Evolutionary conservation across 2,329 filamentous ascomycete genomes (phyloP).

Genomic region (Fusarium redolens): DNA sequence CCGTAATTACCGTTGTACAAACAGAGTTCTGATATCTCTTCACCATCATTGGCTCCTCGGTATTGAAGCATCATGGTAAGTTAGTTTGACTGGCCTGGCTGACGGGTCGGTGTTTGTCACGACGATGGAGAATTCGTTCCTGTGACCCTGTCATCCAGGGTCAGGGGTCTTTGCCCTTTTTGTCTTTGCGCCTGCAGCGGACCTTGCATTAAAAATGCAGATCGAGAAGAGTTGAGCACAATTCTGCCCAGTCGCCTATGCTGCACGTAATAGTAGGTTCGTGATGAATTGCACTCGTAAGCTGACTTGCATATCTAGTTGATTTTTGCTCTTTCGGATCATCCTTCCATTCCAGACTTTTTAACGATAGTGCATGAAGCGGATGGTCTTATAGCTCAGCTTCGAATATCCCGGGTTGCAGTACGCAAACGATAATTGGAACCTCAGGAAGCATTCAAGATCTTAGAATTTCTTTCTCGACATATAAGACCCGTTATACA

Average conservation of each 20-base stretch:
- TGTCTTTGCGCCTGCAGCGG: conserved; percentile 19
- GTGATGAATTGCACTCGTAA: conserved; percentile 4
- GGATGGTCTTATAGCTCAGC: not conserved
- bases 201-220: conserved; percentile 34
- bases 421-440: not conserved
- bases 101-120: conserved; percentile 16
- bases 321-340: not conserved
- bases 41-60: conserved; percentile 17
- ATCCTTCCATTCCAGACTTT: not conserved
- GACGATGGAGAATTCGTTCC: conserved; percentile 6
- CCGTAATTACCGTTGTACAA: conserved; percentile 13
- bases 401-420: not conserved
- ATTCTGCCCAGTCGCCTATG: not conserved
- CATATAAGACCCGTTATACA: not conserved
- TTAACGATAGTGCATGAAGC: not conserved
- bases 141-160: conserved; percentile 19
- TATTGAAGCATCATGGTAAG: conserved; percentile 13
- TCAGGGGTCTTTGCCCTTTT: conserved; percentile 21
- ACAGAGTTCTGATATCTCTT: conserved; percentile 16
- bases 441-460: not conserved
- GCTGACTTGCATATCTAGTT: conserved; percentile 9
- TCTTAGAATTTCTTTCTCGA: not conserved
- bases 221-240: conserved; percentile 28
- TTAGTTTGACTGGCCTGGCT: not conserved
- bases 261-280: conserved; percentile 1